A percentile compares a stretch with the other conserved stretches of the same genome.
Conservation (phyloP, 78 protist genomes). For the Dictyostelium intermedium region DNA sequence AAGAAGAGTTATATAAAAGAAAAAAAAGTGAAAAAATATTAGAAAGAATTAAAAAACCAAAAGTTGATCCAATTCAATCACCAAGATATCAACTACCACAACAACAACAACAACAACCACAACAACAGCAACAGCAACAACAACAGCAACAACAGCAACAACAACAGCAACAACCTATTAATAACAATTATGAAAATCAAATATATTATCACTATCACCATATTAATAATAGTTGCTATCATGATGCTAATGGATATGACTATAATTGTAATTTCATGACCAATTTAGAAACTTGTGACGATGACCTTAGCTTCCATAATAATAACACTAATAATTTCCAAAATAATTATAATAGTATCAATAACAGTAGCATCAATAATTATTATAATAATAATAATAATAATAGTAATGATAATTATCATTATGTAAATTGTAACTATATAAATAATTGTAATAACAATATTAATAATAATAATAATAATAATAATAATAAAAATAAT, state of each 20-base stretch:
- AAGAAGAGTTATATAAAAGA: constrained; percentile 71
- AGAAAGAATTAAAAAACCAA: constrained; percentile 55
- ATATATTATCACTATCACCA: neutral
- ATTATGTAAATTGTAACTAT: no score
- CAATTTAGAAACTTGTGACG: constrained; percentile 13
- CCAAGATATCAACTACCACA: neutral
- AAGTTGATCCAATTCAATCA: neutral
- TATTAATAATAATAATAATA: neutral
- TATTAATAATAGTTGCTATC: neutral
- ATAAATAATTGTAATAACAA: no score
- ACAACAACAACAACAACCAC: neutral
- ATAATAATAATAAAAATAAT: neutral
- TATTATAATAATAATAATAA: neutral
- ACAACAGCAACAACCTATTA: neutral
- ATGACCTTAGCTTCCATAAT: neutral
- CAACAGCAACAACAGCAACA: neutral
- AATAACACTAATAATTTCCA: neutral
- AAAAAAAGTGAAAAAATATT: constrained; percentile 66
- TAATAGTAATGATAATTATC: neutral
- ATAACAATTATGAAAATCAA: neutral
- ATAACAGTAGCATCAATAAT: neutral
- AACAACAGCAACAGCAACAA: neutral
- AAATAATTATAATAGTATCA: neutral
- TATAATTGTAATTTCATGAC: neutral
- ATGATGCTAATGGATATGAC: neutral